Percentiles rank a stretch among this genome's conserved stretches.
phyloP scores from a whole-genome alignment of 1,284 basidiomycete species.

The Austroboletus rostrupii region DNA sequence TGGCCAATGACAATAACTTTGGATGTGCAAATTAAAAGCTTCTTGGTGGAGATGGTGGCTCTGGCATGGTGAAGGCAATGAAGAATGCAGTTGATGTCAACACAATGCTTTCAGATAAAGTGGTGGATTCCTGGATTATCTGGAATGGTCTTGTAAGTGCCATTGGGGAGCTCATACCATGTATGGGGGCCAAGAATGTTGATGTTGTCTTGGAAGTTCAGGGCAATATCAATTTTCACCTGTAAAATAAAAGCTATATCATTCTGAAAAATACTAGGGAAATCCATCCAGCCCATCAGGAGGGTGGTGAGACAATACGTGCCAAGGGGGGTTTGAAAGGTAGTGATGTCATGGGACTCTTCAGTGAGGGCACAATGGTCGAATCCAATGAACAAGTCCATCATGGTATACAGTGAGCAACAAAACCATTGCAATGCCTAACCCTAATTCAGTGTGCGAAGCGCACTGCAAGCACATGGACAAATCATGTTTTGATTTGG shows the following conservation, averaged over 20 bases:
- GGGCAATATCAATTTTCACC: slow-evolving; percentile 28
- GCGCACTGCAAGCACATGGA: too few relatives aligned
- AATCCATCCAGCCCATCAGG: slow-evolving; percentile 40
- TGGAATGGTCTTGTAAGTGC: slow-evolving; percentile 24
- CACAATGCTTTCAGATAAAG: slow-evolving; percentile 25
- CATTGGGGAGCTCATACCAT: slow-evolving; percentile 16
- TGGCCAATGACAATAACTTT: slow-evolving; percentile 16
- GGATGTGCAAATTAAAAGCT: slow-evolving; percentile 11
- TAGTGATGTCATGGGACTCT: slow-evolving; percentile 21
- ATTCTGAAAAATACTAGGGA: neutral
- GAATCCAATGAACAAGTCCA: too few relatives aligned
- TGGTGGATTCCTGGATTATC: slow-evolving; percentile 27
- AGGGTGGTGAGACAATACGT: slow-evolving; percentile 20
- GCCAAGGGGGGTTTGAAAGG: slow-evolving; percentile 26
- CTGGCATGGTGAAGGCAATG: slow-evolving; percentile 18
- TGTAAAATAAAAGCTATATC: slow-evolving; percentile 35
- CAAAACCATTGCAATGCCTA: too few relatives aligned
- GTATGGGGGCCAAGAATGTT: slow-evolving; percentile 6
- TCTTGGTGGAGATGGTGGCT: slow-evolving; percentile 16
- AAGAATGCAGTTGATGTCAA: slow-evolving; percentile 18
- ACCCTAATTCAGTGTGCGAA: too few relatives aligned
- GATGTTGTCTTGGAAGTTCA: slow-evolving; percentile 7
- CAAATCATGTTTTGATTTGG: too few relatives aligned
- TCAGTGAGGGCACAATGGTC: slow-evolving; percentile 1
- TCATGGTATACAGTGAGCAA: too few relatives aligned